Base-by-base conservation (phyloP, 345 rosid genomes). In the Heritiera littoralis region DNA sequence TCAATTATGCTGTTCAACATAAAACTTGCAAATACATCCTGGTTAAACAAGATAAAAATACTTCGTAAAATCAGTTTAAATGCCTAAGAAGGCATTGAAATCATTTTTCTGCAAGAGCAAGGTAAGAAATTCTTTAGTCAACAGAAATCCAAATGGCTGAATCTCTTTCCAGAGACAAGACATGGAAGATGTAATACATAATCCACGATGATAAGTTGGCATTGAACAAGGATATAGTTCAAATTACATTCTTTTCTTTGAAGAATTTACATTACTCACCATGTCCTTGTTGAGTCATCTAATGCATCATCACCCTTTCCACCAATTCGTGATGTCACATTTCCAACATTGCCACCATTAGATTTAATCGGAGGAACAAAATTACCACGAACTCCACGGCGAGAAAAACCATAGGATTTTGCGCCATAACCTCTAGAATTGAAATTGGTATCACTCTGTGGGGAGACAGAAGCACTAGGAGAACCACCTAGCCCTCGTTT, bases 281-380 rank as follows among this genome's bases (percentile, higher is more conserved):
- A 91, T 81, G 86, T 90, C 85, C 86, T 94, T 65, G 97, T 89
- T 81, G 98, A 94, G 80, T 94, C 95, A 77, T 92, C 97, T 68
- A 89, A 79, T 81, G 88, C 83, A 84, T 93, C 97, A 61, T 94
- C 98, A 78, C 85, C 83, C 90, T 89, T 94, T 87, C 93, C 98
- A 77, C 81, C 79, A 78, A 74, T 80, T 76, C 92, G 85, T 79
- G 99, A 84, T 49, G 88, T 91, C 87, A 82, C 82, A 83, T 86
- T 94, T 77, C 97, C 98, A 70, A 54, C 67, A 81, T 72, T 86
- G 73, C 83, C 79, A 78, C 96, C 97, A 81, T 90, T 90, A 28
- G 94, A 83, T 88, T 79, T 94, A 85, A 94, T 88, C 17, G 97
- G 97, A 60, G 99, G 97, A 77, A 96, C 86, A 86, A 96, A 96